Base-by-base conservation (phyloP, 2,329 filamentous ascomycete species). In the Dryadomyces quercivorus region DNA sequence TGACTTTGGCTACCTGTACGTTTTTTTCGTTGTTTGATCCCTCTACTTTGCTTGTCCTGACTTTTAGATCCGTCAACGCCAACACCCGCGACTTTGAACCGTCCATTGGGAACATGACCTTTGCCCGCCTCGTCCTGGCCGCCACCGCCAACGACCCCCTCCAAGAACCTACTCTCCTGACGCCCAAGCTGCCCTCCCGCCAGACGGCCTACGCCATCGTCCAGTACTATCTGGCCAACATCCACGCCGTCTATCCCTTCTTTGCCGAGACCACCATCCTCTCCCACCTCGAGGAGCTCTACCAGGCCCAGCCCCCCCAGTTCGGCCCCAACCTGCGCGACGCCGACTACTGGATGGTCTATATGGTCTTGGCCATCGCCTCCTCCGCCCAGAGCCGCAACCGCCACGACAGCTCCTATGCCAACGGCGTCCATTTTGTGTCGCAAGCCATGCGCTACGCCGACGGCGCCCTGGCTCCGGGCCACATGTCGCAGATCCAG, bases 51-150 rank as follows among this genome's bases (percentile, higher is more conserved):
- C 3, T 13, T 18, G 49, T 16, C 12, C 43, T 18, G 7, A n/a
- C 16, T 38, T 8, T 1, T 62, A 93, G 89, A 55, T 89, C 92
- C 5, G 88, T 98, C 64, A 95, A 95, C 72, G 91, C 93, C 31
- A 96, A 91, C 0, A 92, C 91, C 1, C 80, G 90, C 64, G 93
- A 97, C 67, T 96, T 96, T 64, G 89, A 95, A 66, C 86, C 89
- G 9, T 89, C 91, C 56, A 84, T 86, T 34, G 86, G 82, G 57
- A 89, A 88, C 63, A 94, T 95, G 79, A 95, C 90, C 0, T 96
- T 96, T 75, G 88, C 90, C 26, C 84, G 88, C 40, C 77, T 97
- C 20, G 86, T 96, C 22, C 72, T 95, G 31, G 88, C 88, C n/a
- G 86, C 92, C 6, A 84, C 88, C 42, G 81, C 81, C 10, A 88